Evolutionary conservation across 176 grass and related monocot species (phyloP), one percentile per base, ranked within the genome.

Genomic region (Carex littledalei): DNA sequence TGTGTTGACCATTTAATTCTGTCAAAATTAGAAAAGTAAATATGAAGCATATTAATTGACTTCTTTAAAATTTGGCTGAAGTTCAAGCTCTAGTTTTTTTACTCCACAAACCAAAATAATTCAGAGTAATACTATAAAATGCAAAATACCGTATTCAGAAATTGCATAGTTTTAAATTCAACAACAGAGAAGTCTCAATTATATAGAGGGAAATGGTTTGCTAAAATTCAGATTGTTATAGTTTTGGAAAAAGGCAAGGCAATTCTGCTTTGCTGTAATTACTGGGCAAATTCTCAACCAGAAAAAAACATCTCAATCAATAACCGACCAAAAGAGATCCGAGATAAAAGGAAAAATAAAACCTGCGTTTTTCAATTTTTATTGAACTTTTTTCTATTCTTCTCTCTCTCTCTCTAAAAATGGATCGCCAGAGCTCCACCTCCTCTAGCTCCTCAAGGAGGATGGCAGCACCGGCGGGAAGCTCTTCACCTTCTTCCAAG

Each of bases 371-470:
- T 77, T 29, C 47, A 77, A 54, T 50, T 50, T 50, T 11, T 10
- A 50, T 77, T 77, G 72, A 54, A 54, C 16, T 77, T 31, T 16
- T 1, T 77, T 54, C 24, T 64, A 17, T 86, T 54, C 56, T 29
- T 76, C 67, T 85, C 50, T 63, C 47, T 47, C 63, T 81, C 58
- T 49, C 37, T 49, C 41, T 65, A 64, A 54, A 63, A 77, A 82
- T 82, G 60, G 60, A 82, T 26, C 35, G 61, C 60, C 80, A 67
- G 80, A 64, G 80, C 80, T 82, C 61, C 80, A 49, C 80, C 80
- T 82, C 80, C 80, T 82, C 80, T 15, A 82, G 2, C 67, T 68
- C 63, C 15, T 85, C 83, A 24, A 65, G 65, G 47, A 85, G 50
- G 66, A 85, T 85, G 83, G 83, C 50, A 67, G 69, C 35, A 14